A percentile compares a stretch with the other conserved stretches of the same genome.
Evolutionary conservation across 768 basidiomycete species (phyloP).

Genomic region (Lentinus tigrinus): DNA sequence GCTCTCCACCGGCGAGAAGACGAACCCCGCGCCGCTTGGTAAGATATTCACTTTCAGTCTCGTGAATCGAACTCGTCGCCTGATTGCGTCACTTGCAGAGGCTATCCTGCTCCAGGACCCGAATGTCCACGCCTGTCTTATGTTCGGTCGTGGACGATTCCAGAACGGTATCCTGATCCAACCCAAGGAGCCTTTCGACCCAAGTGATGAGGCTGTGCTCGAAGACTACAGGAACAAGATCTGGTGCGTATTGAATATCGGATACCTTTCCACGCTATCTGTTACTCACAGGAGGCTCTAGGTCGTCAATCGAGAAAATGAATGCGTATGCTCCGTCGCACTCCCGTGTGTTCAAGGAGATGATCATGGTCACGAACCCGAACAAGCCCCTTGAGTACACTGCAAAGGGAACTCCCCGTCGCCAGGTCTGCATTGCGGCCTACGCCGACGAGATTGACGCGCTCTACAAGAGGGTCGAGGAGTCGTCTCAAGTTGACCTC

Average conservation of each 20-base stretch:
- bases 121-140: slow-evolving; percentile 31
- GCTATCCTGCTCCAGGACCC: slow-evolving; percentile 35
- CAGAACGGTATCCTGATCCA: slow-evolving; percentile 41
- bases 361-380: slow-evolving; percentile 30
- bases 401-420: slow-evolving; percentile 29
- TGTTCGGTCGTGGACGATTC: slow-evolving; percentile 42
- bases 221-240: slow-evolving; percentile 15
- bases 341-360: slow-evolving; percentile 33
- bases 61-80: too few relatives aligned
- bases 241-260: not conserved
- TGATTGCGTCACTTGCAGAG: too few relatives aligned
- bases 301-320: slow-evolving; percentile 27
- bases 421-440: slow-evolving; percentile 22
- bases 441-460: slow-evolving; percentile 42
- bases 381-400: slow-evolving; percentile 31
- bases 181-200: slow-evolving; percentile 35
- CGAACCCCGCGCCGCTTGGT: slow-evolving; percentile 2
- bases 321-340: slow-evolving; percentile 28
- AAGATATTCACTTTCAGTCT: not conserved
- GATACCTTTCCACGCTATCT: not conserved
- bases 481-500: slow-evolving; percentile 32
- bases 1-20: slow-evolving; percentile 41
- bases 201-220: slow-evolving; percentile 11
- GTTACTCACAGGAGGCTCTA: not conserved
- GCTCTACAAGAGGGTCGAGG: slow-evolving; percentile 34